phyloP scores from a whole-genome alignment of 352 stramenopile genomes.

The Phytophthora pistaciae region DNA sequence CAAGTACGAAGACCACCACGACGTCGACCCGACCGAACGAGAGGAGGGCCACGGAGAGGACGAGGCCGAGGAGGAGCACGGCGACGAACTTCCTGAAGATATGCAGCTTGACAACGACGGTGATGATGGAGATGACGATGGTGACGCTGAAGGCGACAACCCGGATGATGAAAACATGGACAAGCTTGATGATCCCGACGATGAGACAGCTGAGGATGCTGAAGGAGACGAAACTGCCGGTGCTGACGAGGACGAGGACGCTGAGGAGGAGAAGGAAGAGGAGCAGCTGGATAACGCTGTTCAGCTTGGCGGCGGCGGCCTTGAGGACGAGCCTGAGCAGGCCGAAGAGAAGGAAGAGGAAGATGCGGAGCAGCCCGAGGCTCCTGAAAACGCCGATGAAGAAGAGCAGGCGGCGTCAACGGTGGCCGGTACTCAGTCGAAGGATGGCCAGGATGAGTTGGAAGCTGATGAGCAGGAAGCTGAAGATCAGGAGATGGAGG shows the following conservation, averaged over 20 bases:
- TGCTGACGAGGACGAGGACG: constrained; percentile 57
- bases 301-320: constrained; percentile 72
- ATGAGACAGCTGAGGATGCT: constrained; percentile 47
- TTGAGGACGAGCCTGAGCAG: constrained; percentile 82
- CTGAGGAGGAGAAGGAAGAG: constrained; percentile 76
- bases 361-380: constrained; percentile 66
- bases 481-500: constrained; percentile 55
- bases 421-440: constrained; percentile 80
- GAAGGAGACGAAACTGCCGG: constrained; percentile 47
- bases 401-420: constrained; percentile 68
- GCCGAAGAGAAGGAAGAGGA: constrained; percentile 69
- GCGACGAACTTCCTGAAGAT: constrained; percentile 82
- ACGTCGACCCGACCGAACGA: constrained; percentile 64
- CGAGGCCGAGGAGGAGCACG: constrained; percentile 66
- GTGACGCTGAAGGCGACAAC: constrained; percentile 49
- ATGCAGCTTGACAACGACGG: constrained; percentile 86
- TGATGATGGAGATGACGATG: constrained; percentile 49
- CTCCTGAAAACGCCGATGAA: constrained; percentile 38
- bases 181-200: constrained; percentile 63
- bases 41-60: constrained; percentile 68
- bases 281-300: constrained; percentile 74
- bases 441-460: constrained; percentile 83
- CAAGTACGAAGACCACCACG: constrained; percentile 83
- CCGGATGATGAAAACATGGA: constrained; percentile 64
- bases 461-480: constrained; percentile 64